Evolutionary conservation across 257 asterid species (phyloP).

Genomic region (Gynochthodes officinalis): DNA sequence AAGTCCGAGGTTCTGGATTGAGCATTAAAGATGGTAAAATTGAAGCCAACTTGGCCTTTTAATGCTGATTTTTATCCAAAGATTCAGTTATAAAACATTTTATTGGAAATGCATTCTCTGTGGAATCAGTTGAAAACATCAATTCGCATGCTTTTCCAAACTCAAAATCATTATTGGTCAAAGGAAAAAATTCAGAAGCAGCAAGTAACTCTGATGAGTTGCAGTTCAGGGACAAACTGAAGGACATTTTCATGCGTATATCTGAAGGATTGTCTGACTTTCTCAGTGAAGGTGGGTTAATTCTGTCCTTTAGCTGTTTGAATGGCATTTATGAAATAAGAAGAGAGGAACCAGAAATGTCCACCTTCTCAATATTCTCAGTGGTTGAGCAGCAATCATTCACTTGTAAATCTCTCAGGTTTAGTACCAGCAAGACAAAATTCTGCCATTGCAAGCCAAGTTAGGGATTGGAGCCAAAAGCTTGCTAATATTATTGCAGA

Average conservation of each 20-base stretch:
- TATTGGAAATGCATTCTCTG: background rate
- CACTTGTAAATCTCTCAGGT: background rate
- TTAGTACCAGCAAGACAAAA: slow-evolving; percentile 5
- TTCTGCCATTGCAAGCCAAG: slow-evolving; percentile 17
- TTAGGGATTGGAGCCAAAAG: slow-evolving; percentile 13
- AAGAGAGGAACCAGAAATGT: background rate
- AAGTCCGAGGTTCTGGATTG: slow-evolving; percentile 34
- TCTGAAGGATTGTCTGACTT: slow-evolving; percentile 4
- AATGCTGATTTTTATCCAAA: background rate
- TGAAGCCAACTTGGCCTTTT: slow-evolving; percentile 3
- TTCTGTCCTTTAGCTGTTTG: background rate
- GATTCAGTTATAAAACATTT: background rate
- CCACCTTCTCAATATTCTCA: background rate
- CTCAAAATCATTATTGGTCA: slow-evolving; percentile 4
- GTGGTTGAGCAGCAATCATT: background rate
- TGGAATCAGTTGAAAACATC: background rate
- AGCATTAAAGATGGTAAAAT: slow-evolving; percentile 6
- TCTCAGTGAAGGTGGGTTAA: slow-evolving; percentile 7
- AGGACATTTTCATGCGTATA: background rate
- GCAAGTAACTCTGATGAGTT: background rate
- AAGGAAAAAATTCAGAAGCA: background rate
- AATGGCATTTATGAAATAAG: background rate
- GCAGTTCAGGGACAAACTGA: background rate
- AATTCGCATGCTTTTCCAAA: background rate
- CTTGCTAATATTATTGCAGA: slow-evolving; percentile 10